Conservation (phyloP, 306 rosid genomes). For the Cucurbita argyrosperma region DNA sequence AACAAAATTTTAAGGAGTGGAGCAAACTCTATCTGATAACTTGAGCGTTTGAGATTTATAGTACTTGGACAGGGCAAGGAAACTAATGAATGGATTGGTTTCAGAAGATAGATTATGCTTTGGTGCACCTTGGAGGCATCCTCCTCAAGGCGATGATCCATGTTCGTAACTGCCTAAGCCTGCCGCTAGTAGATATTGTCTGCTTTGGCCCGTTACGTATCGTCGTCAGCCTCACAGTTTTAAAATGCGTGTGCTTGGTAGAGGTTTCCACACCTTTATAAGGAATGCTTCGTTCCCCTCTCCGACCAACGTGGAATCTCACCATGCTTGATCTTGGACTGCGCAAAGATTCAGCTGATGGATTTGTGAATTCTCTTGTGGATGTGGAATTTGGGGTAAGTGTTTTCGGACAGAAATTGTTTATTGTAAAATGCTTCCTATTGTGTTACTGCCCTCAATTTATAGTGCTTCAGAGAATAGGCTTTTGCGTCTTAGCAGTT, state of each 20-base stretch:
- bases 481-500: not conserved
- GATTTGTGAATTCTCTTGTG: slow-evolving; percentile 30
- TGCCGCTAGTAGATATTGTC: too few species aligned
- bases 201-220: too few species aligned
- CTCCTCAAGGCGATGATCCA: slow-evolving; percentile 52
- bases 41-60: too few species aligned
- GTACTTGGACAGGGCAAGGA: too few species aligned
- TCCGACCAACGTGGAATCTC: too few species aligned
- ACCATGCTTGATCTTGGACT: slow-evolving; percentile 20
- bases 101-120: slow-evolving; percentile 62
- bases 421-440: slow-evolving; percentile 4
- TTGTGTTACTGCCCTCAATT: not conserved
- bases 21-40: too few species aligned
- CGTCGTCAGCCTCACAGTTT: too few species aligned
- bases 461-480: not conserved
- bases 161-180: not conserved
- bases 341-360: slow-evolving; percentile 90
- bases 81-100: slow-evolving; percentile 26
- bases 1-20: too few species aligned
- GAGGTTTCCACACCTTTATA: too few species aligned
- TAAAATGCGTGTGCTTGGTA: too few species aligned
- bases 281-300: too few species aligned
- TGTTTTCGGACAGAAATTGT: not conserved
- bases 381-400: slow-evolving; percentile 81
- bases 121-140: slow-evolving; percentile 99